Conservation (phyloP, 257 asterid species). For the Cruciata laevipes region DNA sequence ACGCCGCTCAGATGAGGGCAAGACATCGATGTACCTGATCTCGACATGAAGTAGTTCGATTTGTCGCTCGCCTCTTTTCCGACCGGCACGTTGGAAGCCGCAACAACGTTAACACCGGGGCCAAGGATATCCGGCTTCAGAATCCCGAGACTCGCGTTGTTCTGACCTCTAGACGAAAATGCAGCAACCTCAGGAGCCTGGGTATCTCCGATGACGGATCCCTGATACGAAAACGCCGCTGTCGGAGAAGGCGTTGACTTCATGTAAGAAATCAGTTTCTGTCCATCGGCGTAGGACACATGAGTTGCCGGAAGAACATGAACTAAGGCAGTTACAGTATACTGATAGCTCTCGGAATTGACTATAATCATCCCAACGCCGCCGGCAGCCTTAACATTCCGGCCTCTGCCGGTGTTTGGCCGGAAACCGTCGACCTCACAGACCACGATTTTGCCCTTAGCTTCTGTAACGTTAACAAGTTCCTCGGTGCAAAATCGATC, state of each 20-base stretch:
- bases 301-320: not conserved
- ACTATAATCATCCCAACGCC: conserved; percentile 8
- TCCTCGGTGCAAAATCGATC: not conserved
- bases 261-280: not conserved
- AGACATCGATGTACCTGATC: conserved; percentile 9
- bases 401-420: not conserved
- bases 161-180: conserved; percentile 9
- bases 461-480: not conserved
- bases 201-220: conserved; percentile 1
- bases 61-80: not conserved
- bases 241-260: not conserved
- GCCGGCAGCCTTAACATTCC: conserved; percentile 3
- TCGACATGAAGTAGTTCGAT: not conserved
- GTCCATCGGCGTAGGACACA: conserved; percentile 4
- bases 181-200: conserved; percentile 11
- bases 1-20: conserved; percentile 13
- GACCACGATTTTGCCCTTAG: conserved; percentile 2
- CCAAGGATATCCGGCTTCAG: conserved; percentile 15
- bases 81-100: conserved; percentile 3
- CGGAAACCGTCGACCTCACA: not conserved
- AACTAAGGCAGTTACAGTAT: not conserved
- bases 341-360: not conserved
- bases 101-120: conserved; percentile 9
- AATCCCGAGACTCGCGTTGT: not conserved
- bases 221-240: not conserved